Base-by-base conservation (phyloP, 805 yeast genomes). In the Soucietia sequanensis region DNA sequence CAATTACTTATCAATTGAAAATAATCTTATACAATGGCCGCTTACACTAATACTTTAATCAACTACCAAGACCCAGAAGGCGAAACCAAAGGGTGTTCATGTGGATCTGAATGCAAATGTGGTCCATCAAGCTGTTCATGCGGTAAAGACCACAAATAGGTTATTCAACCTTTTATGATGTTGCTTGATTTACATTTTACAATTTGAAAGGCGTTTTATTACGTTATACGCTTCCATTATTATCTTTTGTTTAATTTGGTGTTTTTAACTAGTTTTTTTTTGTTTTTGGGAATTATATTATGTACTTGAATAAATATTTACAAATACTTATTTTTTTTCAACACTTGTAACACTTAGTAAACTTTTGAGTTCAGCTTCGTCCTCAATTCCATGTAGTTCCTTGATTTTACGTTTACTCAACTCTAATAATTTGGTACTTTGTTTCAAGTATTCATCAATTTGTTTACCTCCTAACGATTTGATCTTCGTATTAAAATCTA, bases 331-430 rank as follows among this genome's bases (percentile, higher is more conserved):
- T n/a, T n/a, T n/a, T n/a, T n/a, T n/a, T n/a, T n/a, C n/a, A n/a
- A n/a, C n/a, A n/a, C n/a, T n/a, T n/a, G n/a, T n/a, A n/a, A n/a
- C n/a, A n/a, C n/a, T n/a, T n/a, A n/a, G n/a, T n/a, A n/a, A n/a
- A n/a, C n/a, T 19, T 12, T 27, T 28, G 22, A 43, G 43, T 9
- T 38, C 46, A 18, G 19, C 35, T n/a, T 25, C 43, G 6, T 41
- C 38, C 18, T 31, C 34, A 4, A 48, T n/a, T 7, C 25, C 28
- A 27, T 43, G 47, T 36, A 50, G 37, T 22, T 44, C 44, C 31
- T 37, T 39, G 29, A 64, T 39, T 32, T 56, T 59, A 13, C 29
- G 32, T 31, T 37, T 39, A 23, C 56, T 44, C 30, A 58, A 36
- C 4, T 26, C 34, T 19, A 26, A 39, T 12, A 67, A 49, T 29